phyloP scores from a whole-genome alignment of 2,329 filamentous ascomycete genomes.

The Zymoseptoria brevis region DNA sequence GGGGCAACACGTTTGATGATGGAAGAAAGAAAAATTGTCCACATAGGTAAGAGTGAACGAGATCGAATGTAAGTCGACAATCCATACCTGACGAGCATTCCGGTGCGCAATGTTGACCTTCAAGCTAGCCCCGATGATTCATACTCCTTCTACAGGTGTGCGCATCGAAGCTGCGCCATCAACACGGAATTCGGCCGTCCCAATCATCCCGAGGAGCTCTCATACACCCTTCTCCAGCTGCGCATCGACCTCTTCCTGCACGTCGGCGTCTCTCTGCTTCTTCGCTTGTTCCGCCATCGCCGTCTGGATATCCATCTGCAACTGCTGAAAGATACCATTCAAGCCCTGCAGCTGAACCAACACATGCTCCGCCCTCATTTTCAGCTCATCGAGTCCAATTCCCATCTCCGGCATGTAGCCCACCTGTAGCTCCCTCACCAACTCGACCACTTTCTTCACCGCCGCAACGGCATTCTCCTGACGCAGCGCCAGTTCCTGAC shows the following conservation, averaged over 20 bases:
- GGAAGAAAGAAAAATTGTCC: too few species aligned
- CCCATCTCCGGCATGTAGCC: not conserved
- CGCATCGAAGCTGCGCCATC: too few species aligned
- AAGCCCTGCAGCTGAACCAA: not conserved
- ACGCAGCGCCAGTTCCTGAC: conserved; percentile 3
- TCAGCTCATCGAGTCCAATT: conserved; percentile 4
- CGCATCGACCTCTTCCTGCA: not conserved
- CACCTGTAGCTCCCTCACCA: not conserved
- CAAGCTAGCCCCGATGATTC: too few species aligned
- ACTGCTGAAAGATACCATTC: not conserved
- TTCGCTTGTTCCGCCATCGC: not conserved
- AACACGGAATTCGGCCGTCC: too few species aligned
- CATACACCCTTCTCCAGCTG: not conserved
- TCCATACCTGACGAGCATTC: too few species aligned
- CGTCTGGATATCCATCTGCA: not conserved
- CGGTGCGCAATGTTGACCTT: too few species aligned
- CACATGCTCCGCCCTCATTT: not conserved
- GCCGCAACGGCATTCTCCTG: conserved; percentile 8
- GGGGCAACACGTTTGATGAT: too few species aligned
- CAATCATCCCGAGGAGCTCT: too few species aligned
- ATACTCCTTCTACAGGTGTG: too few species aligned
- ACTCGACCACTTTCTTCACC: not conserved
- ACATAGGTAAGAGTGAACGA: too few species aligned
- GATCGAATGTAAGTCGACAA: too few species aligned
- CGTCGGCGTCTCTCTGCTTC: not conserved